Evolutionary conservation across 2,329 filamentous ascomycete species (phyloP).

Genomic region (Colletotrichum spaethianum): DNA sequence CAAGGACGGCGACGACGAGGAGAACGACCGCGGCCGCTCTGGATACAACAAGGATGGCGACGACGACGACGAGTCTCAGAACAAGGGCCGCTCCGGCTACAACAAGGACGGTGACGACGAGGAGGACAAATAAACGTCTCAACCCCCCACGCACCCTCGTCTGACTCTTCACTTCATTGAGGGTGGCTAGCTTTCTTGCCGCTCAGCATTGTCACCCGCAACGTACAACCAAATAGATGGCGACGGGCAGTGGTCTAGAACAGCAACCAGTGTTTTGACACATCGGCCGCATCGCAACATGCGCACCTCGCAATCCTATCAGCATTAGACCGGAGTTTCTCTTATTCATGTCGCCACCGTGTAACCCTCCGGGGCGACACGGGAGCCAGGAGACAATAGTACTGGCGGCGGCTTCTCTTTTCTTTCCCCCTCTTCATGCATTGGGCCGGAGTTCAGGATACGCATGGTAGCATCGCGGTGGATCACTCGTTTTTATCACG

Average conservation of each 20-base stretch:
- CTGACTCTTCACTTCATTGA: neutral
- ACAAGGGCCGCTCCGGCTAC: conserved; percentile 63
- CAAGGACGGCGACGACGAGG: conserved; percentile 52
- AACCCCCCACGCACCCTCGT: neutral
- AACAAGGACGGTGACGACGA: conserved; percentile 59
- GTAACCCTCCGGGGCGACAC: neutral
- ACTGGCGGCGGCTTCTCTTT: conserved; percentile 25
- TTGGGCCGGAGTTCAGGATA: conserved; percentile 33
- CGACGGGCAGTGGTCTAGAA: neutral
- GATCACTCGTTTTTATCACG: conserved; percentile 3
- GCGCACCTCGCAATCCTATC: neutral
- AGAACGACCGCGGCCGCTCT: conserved; percentile 54
- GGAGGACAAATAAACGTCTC: conserved; percentile 50
- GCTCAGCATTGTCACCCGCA: neutral
- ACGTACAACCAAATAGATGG: neutral
- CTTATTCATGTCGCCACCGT: neutral
- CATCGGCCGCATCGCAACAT: neutral
- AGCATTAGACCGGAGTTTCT: conserved; percentile 40
- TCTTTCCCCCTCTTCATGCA: conserved; percentile 14
- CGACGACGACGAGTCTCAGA: conserved; percentile 51
- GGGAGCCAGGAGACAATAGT: conserved; percentile 16
- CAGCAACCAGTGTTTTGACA: neutral
- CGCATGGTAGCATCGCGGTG: neutral
- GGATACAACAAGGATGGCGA: conserved; percentile 57
- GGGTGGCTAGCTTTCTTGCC: neutral